Evolutionary conservation across 2,329 filamentous ascomycete species (phyloP).

Genomic region (Diaporthe citri): DNA sequence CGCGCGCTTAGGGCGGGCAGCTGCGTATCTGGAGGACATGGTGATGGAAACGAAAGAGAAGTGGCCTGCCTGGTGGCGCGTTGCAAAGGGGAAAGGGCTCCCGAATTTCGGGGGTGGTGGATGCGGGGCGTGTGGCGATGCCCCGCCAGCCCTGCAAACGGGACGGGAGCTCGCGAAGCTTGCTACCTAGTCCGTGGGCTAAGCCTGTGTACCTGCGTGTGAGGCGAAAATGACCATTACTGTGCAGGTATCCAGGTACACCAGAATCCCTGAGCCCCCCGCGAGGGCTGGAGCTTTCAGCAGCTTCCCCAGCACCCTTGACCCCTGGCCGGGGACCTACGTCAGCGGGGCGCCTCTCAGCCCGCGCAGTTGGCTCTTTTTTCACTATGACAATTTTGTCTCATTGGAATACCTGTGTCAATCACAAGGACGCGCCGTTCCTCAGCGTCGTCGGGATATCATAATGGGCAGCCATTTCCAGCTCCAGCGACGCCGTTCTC

Average conservation of each 20-base stretch:
- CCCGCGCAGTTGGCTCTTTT: not conserved
- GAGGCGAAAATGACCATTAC: not conserved
- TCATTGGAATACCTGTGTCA: slow-evolving; percentile 19
- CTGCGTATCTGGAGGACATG: slow-evolving; percentile 71
- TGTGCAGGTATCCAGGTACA: not conserved
- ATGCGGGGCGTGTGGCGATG: slow-evolving; percentile 23
- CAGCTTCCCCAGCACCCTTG: not conserved
- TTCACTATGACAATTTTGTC: slow-evolving; percentile 17
- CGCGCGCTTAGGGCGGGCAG: slow-evolving; percentile 84
- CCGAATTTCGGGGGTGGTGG: slow-evolving; percentile 17
- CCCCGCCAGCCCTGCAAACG: not conserved
- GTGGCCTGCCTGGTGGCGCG: not conserved
- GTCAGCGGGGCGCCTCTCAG: slow-evolving; percentile 5
- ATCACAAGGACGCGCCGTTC: slow-evolving; percentile 37
- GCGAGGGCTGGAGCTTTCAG: not conserved
- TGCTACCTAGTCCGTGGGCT: not conserved
- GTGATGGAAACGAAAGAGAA: not conserved
- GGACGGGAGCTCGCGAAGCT: slow-evolving; percentile 3
- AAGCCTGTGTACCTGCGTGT: not conserved
- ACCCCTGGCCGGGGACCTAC: slow-evolving; percentile 17
- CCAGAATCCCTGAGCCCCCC: not conserved
- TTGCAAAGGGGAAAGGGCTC: not conserved
- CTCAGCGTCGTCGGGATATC: slow-evolving; percentile 37
- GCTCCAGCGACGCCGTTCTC: slow-evolving; percentile 27
- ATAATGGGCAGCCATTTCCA: slow-evolving; percentile 33